These are phyloP conservation scores for Candida nonsorbophila DNA, from an alignment of 805 yeast genomes.

Conservation along the genomic window DNA sequence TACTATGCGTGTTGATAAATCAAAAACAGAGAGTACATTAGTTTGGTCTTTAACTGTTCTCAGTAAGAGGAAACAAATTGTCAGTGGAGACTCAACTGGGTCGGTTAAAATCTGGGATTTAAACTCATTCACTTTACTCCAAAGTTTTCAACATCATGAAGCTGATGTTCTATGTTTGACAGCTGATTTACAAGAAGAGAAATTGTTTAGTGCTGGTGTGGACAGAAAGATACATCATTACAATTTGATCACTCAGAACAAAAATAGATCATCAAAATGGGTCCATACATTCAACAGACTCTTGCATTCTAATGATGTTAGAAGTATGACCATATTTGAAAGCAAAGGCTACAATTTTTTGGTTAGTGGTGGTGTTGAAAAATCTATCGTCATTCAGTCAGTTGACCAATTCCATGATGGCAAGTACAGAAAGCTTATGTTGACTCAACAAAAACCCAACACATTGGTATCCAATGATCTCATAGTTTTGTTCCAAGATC, in stretches of 20 bases:
- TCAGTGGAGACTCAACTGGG: slow-evolving; percentile 97
- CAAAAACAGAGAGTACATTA: slow-evolving; percentile 77
- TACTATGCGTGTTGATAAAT: slow-evolving; percentile 88
- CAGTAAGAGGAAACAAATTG: slow-evolving; percentile 63
- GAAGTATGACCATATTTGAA: slow-evolving; percentile 69
- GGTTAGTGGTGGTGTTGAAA: slow-evolving; percentile 81
- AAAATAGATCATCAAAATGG: slow-evolving; percentile 51
- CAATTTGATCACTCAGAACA: slow-evolving; percentile 32
- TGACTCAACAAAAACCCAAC: slow-evolving; percentile 52
- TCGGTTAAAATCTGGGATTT: slow-evolving; percentile 90
- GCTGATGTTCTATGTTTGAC: slow-evolving; percentile 83
- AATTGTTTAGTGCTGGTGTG: slow-evolving; percentile 84
- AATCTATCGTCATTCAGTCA: slow-evolving; percentile 61
- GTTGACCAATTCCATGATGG: slow-evolving; percentile 66
- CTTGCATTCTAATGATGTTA: slow-evolving; percentile 80
- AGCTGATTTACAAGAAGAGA: slow-evolving; percentile 53
- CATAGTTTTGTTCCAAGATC: slow-evolving; percentile 77
- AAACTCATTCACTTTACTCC: slow-evolving; percentile 67
- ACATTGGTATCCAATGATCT: slow-evolving; percentile 48
- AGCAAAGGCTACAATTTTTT: slow-evolving; percentile 62
- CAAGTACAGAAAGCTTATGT: slow-evolving; percentile 63
- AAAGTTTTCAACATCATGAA: slow-evolving; percentile 78
- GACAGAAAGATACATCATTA: slow-evolving; percentile 86
- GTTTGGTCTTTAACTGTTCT: slow-evolving; percentile 82
- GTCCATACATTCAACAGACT: slow-evolving; percentile 68